These are phyloP conservation scores for Beauveria scarabaeidicola DNA, from an alignment of 2,329 filamentous ascomycete genomes.

Conservation along the genomic window DNA sequence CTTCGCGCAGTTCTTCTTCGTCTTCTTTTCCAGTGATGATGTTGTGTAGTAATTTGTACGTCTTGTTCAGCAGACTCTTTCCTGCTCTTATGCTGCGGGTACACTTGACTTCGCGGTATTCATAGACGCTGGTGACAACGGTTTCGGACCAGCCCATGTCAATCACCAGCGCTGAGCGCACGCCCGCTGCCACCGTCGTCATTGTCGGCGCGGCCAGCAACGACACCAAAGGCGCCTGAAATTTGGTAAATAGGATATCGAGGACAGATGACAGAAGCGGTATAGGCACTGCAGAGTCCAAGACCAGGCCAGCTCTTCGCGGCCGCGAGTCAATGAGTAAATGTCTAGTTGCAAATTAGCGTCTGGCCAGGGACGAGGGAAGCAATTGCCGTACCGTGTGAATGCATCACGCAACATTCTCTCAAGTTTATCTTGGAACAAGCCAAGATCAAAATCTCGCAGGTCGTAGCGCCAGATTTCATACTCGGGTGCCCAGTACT, in stretches of 20 bases:
- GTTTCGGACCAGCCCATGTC: conserved; percentile 94
- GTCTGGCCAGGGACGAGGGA: not conserved
- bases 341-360: conserved; percentile 33
- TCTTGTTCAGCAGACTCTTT: conserved; percentile 59
- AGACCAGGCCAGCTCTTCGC: conserved; percentile 62
- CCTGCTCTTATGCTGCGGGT: conserved; percentile 66
- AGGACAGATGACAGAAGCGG: conserved; percentile 68
- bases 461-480: conserved; percentile 78
- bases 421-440: conserved; percentile 83
- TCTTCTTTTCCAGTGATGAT: conserved; percentile 23
- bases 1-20: conserved; percentile 19
- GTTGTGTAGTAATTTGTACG: conserved; percentile 51
- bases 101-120: conserved; percentile 73
- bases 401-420: conserved; percentile 73
- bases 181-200: conserved; percentile 66
- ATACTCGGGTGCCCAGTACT: conserved; percentile 53
- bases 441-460: conserved; percentile 61
- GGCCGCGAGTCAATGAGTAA: conserved; percentile 67
- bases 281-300: conserved; percentile 71
- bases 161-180: conserved; percentile 77
- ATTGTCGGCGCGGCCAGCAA: conserved; percentile 72
- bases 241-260: conserved; percentile 70
- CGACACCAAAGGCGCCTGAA: conserved; percentile 72
- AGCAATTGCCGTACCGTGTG: conserved; percentile 55
- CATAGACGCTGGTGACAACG: conserved; percentile 75